These are phyloP conservation scores for Neonothopanus nambi DNA, from an alignment of 1,284 basidiomycete genomes.

Conservation along the genomic window DNA sequence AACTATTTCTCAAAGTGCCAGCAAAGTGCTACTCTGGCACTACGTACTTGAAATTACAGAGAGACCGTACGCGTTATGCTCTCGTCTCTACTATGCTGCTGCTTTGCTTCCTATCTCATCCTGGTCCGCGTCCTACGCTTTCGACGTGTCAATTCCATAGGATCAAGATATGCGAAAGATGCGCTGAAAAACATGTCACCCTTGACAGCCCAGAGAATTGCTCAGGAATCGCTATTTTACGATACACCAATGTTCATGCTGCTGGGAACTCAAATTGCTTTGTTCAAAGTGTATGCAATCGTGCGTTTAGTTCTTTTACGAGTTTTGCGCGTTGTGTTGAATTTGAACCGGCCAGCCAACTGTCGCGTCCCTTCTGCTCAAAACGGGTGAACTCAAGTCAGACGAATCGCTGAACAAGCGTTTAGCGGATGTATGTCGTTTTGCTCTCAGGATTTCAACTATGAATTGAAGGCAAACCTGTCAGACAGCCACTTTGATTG, in stretches of 20 bases:
- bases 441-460: neutral
- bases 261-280: constrained; percentile 7
- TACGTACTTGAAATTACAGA: no score
- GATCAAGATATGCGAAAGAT: neutral
- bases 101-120: neutral
- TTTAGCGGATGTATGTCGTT: constrained; percentile 8
- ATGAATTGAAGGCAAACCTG: neutral
- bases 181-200: constrained; percentile 4
- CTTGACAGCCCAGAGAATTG: constrained; percentile 4
- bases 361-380: constrained; percentile 1
- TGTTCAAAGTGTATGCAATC: constrained; percentile 13
- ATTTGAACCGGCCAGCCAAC: neutral
- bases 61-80: neutral
- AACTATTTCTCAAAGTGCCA: no score
- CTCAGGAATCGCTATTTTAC: constrained; percentile 7
- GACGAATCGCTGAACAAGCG: constrained; percentile 5
- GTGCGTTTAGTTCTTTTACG: neutral
- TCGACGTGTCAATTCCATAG: constrained; percentile 6
- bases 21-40: no score
- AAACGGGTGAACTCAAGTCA: constrained; percentile 4
- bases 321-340: neutral
- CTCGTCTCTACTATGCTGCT: neutral
- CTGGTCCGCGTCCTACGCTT: constrained; percentile 8
- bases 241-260: constrained; percentile 12
- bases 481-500: constrained; percentile 7